Conservation (phyloP, 768 basidiomycete genomes). For the Mycena epipterygia region DNA sequence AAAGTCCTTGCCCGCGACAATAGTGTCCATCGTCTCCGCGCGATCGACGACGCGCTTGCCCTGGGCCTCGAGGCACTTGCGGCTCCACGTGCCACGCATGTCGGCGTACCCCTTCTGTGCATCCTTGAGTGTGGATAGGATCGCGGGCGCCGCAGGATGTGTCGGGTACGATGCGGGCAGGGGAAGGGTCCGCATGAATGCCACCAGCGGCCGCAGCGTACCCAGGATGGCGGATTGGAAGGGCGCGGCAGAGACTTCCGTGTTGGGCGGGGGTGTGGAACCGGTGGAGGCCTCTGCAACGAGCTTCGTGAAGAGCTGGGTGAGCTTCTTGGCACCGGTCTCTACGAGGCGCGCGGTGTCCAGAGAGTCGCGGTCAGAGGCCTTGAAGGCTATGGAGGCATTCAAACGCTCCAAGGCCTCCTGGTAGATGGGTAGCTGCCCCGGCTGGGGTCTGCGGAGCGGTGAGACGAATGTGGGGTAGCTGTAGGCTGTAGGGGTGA, state of each 20-base stretch:
- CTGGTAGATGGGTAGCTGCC: slow-evolving; percentile 74
- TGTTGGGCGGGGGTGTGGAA: slow-evolving; percentile 71
- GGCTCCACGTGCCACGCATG: slow-evolving; percentile 86
- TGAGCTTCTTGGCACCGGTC: slow-evolving; percentile 86
- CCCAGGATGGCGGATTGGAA: slow-evolving; percentile 68
- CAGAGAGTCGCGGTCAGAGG: slow-evolving; percentile 40
- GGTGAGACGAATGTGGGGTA: background rate
- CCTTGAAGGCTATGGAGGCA: slow-evolving; percentile 41
- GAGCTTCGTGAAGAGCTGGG: slow-evolving; percentile 86
- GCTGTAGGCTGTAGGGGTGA: no score
- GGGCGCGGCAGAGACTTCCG: slow-evolving; percentile 65
- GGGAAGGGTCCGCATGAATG: slow-evolving; percentile 79
- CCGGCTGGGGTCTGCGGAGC: slow-evolving; percentile 72
- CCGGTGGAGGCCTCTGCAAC: slow-evolving; percentile 91
- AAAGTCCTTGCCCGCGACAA: slow-evolving; percentile 78
- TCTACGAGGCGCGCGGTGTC: slow-evolving; percentile 77
- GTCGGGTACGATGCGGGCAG: slow-evolving; percentile 86
- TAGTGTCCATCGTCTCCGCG: slow-evolving; percentile 76
- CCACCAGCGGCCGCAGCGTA: slow-evolving; percentile 73
- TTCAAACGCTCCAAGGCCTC: slow-evolving; percentile 84
- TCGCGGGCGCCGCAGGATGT: slow-evolving; percentile 79
- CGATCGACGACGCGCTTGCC: slow-evolving; percentile 79
- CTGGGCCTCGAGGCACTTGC: slow-evolving; percentile 80
- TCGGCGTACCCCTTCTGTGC: slow-evolving; percentile 88
- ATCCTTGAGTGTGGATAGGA: slow-evolving; percentile 76